Evolutionary conservation across 257 asterid genomes (phyloP), one percentile per base, ranked within the genome.

Genomic region (Nicotiana paniculata): DNA sequence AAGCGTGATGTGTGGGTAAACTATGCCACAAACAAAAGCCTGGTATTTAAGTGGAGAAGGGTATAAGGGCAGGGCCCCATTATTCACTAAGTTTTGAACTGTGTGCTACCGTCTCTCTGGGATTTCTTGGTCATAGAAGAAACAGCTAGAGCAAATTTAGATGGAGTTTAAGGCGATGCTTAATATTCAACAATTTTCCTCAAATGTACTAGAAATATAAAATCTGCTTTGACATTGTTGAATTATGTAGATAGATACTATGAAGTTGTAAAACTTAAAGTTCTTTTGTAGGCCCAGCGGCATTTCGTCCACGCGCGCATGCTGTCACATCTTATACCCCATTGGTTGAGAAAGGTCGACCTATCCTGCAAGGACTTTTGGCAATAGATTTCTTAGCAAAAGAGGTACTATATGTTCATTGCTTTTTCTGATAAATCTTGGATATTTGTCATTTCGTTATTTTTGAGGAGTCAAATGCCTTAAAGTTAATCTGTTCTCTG

Each of bases 221-320:
- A 48, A 28, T 75, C 63, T 51, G 80, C 63, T 51, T 75, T 53
- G 58, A 15, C 63, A 51, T 75, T 51, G 63, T 15, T 75, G 46
- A 75, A 48, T 75, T 75, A 15, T 75, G 43, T 28, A 48, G 24
- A 48, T 26, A 53, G 79, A 74, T 75, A 32, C 46, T 75, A 75
- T 75, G 16, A 26, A 75, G 80, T 75, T 28, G 63, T 75, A 12
- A 75, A 28, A 65, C 66, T 32, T 68, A 24, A 48, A 81, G 61
- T 70, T 79, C 32, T 68, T 30, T 81, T 86, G 81, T 86, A 96
- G 99, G 99, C 85, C 97, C 99, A 75, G 98, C 99, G 84, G 98
- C 99, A 84, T 96, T 96, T 88, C 95, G 99, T 81, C 99, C 99
- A 43, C 94, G 99, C 84, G 95, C 98, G 81, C 92, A 92, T 81